A percentile compares a stretch with the other conserved stretches of the same genome.
These are phyloP conservation scores for Maudiozyma turicensis DNA, from an alignment of 805 yeast genomes.

Conservation along the genomic window DNA sequence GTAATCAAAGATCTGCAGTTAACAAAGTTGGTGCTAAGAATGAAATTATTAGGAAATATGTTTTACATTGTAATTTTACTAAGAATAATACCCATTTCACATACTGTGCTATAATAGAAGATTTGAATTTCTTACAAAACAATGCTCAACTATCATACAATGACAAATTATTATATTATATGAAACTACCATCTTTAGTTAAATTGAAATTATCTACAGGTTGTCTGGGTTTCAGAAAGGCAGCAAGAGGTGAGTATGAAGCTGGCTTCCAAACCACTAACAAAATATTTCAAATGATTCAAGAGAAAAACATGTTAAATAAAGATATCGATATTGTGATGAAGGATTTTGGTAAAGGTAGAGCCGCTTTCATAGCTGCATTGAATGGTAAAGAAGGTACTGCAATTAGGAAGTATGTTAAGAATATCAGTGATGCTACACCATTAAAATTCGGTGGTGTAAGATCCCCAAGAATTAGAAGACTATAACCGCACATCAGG, in stretches of 20 bases:
- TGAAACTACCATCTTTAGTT: slow-evolving; percentile 71
- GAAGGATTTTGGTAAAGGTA: slow-evolving; percentile 80
- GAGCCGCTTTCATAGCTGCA: slow-evolving; percentile 78
- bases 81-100: slow-evolving; percentile 79
- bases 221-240: slow-evolving; percentile 76
- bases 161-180: slow-evolving; percentile 65
- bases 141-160: slow-evolving; percentile 49
- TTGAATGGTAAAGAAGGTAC: slow-evolving; percentile 84
- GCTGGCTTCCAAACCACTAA: slow-evolving; percentile 82
- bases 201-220: slow-evolving; percentile 69
- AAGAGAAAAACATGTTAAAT: slow-evolving; percentile 46
- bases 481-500: slow-evolving; percentile 39
- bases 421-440: slow-evolving; percentile 69
- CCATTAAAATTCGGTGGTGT: slow-evolving; percentile 88
- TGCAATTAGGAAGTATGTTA: slow-evolving; percentile 52
- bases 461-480: slow-evolving; percentile 72
- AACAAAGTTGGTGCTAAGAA: not conserved
- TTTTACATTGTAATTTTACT: slow-evolving; percentile 66
- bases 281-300: slow-evolving; percentile 60
- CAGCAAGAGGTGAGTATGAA: slow-evolving; percentile 87
- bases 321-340: slow-evolving; percentile 67
- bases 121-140: slow-evolving; percentile 45
- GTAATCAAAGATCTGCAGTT: not conserved
- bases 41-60: slow-evolving; percentile 37
- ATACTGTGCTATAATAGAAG: slow-evolving; percentile 60